Conservation (phyloP, 129 eudicot genomes). For the Lactuca sativa region DNA sequence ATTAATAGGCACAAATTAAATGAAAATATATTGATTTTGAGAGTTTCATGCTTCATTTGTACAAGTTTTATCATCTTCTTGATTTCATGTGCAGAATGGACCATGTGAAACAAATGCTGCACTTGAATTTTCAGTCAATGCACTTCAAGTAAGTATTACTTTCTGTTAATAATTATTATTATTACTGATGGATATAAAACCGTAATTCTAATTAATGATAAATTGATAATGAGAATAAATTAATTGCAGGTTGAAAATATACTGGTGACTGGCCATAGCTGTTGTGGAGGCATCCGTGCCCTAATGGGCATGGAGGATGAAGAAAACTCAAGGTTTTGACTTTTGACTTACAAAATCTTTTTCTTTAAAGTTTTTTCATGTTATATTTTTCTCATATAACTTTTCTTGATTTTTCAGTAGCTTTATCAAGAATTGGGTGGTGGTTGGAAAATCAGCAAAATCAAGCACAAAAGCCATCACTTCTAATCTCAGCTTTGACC, state of each 20-base stretch:
- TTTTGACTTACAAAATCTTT: neutral
- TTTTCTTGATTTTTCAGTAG: conserved; percentile 52
- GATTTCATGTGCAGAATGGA: conserved; percentile 62
- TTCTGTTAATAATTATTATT: neutral
- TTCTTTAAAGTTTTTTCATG: neutral
- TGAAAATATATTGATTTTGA: neutral
- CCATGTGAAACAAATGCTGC: conserved; percentile 93
- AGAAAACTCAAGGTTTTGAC: conserved; percentile 58
- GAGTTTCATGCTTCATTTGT: neutral
- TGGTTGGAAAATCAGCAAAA: conserved; percentile 69
- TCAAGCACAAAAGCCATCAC: conserved; percentile 62
- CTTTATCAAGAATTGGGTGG: conserved; percentile 87
- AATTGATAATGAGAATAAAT: neutral
- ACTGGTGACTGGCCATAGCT: conserved; percentile 87
- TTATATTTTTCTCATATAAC: neutral
- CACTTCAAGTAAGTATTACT: conserved; percentile 61
- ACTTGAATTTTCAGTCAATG: conserved; percentile 81
- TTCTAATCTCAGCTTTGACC: conserved; percentile 78
- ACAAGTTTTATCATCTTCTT: conserved; percentile 10
- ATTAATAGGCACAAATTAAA: neutral
- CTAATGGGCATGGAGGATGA: conserved; percentile 87
- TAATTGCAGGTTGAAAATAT: conserved; percentile 73
- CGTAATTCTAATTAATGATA: neutral
- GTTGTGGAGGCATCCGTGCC: conserved; percentile 96
- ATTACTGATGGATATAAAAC: neutral